These are phyloP conservation scores for Sporobolomyces roseus DNA, from an alignment of 768 basidiomycete genomes.

Conservation along the genomic window DNA sequence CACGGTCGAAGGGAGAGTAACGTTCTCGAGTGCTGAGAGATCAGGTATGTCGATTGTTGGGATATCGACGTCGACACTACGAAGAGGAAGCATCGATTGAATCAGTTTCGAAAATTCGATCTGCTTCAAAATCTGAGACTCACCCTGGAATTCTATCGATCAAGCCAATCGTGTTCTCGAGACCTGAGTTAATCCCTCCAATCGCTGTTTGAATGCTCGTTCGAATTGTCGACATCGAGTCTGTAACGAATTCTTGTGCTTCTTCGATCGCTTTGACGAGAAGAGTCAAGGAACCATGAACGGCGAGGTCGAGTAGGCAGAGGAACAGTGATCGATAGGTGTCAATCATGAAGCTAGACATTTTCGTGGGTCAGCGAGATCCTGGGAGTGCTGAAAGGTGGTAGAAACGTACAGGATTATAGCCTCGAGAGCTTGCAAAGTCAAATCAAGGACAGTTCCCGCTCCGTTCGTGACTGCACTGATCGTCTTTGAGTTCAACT, in stretches of 20 bases:
- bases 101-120: no score
- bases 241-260: constrained; percentile 52
- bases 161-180: constrained; percentile 1
- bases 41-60: constrained; percentile 73
- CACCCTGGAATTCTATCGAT: constrained; percentile 39
- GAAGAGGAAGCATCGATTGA: not conserved
- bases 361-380: no score
- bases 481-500: constrained; percentile 26
- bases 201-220: constrained; percentile 18
- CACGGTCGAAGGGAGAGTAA: constrained; percentile 74
- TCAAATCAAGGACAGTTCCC: constrained; percentile 21
- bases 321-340: constrained; percentile 88
- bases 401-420: constrained; percentile 32
- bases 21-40: constrained; percentile 67
- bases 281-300: constrained; percentile 72
- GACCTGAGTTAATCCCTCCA: constrained; percentile 9
- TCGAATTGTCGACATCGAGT: constrained; percentile 14
- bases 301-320: constrained; percentile 85
- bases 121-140: not conserved
- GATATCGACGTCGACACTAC: constrained; percentile 49
- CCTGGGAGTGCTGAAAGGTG: no score
- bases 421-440: constrained; percentile 20
- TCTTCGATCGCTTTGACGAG: constrained; percentile 78
- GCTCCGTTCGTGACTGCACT: constrained; percentile 19
- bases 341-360: constrained; percentile 86